These are phyloP conservation scores for Pleurotus eryngii DNA, from an alignment of 768 basidiomycete genomes.

Conservation along the genomic window DNA sequence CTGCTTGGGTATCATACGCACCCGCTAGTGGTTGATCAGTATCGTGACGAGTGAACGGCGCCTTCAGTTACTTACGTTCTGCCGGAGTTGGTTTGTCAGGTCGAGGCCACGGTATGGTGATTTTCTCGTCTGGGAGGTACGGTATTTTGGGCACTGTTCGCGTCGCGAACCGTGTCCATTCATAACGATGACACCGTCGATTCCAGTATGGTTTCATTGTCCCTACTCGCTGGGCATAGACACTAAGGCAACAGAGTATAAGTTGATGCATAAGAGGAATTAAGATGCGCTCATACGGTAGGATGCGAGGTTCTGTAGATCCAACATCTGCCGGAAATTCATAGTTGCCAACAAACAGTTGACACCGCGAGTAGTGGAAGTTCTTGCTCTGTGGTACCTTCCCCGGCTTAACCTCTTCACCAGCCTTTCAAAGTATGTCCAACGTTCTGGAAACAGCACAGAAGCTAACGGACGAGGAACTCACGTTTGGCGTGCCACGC, in stretches of 20 bases:
- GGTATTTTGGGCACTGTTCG: constrained; percentile 60
- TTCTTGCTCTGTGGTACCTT: constrained; percentile 39
- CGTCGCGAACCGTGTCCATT: constrained; percentile 73
- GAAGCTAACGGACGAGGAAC: background rate
- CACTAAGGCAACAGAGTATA: constrained; percentile 36
- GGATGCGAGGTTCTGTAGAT: constrained; percentile 30
- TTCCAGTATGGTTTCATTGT: constrained; percentile 62
- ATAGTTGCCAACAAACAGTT: constrained; percentile 70
- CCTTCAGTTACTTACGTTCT: constrained; percentile 34
- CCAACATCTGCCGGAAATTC: constrained; percentile 49
- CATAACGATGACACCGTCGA: constrained; percentile 47
- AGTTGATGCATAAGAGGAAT: background rate
- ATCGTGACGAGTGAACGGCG: background rate
- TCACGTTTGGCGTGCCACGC: constrained; percentile 37
- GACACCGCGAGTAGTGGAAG: constrained; percentile 78
- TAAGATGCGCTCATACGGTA: constrained; percentile 42
- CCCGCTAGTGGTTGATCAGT: constrained; percentile 33
- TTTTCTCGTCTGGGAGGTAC: constrained; percentile 32
- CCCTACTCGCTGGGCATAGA: constrained; percentile 73
- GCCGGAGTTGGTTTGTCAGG: constrained; percentile 36
- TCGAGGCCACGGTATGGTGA: constrained; percentile 72
- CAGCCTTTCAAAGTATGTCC: constrained; percentile 9
- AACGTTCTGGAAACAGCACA: background rate
- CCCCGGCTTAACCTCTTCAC: constrained; percentile 19
- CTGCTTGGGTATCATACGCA: constrained; percentile 61